Evolutionary conservation across 2,329 filamentous ascomycete genomes (phyloP).

Genomic region (Sporothrix dimorphospora): DNA sequence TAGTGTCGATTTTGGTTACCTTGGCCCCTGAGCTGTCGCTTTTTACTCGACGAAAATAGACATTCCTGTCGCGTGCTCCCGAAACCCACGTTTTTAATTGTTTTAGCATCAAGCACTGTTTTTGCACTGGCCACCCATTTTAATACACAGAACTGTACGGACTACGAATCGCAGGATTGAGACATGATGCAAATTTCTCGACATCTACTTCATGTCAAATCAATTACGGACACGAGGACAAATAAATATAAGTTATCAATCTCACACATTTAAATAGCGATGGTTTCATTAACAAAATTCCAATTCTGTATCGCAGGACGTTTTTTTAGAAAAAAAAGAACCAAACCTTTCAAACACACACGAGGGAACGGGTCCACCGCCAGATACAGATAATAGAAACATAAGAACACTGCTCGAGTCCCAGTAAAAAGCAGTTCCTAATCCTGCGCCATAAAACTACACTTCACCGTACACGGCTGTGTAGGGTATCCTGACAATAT

Average conservation of each 20-base stretch:
- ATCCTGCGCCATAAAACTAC: conserved; percentile 8
- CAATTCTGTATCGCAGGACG: background rate
- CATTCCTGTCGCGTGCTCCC: background rate
- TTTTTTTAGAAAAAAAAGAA: background rate
- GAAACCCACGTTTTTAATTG: background rate
- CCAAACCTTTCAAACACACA: background rate
- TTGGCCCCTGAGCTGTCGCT: background rate
- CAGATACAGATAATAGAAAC: background rate
- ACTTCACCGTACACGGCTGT: conserved; percentile 18
- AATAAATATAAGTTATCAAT: too few relatives aligned
- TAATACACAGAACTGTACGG: background rate
- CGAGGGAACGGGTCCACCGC: background rate
- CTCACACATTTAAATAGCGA: background rate
- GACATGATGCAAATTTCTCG: background rate
- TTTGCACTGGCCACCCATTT: background rate
- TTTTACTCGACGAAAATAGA: background rate
- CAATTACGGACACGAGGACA: background rate
- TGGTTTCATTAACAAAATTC: background rate
- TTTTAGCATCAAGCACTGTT: background rate
- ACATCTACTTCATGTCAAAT: background rate
- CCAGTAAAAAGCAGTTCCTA: background rate
- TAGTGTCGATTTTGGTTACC: background rate
- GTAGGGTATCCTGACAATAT: conserved; percentile 23
- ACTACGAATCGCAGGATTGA: background rate
- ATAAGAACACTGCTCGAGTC: background rate